A percentile compares a stretch with the other conserved stretches of the same genome.
These are phyloP conservation scores for Teratosphaeria destructans DNA, from an alignment of 2,329 filamentous ascomycete species.

Conservation along the genomic window DNA sequence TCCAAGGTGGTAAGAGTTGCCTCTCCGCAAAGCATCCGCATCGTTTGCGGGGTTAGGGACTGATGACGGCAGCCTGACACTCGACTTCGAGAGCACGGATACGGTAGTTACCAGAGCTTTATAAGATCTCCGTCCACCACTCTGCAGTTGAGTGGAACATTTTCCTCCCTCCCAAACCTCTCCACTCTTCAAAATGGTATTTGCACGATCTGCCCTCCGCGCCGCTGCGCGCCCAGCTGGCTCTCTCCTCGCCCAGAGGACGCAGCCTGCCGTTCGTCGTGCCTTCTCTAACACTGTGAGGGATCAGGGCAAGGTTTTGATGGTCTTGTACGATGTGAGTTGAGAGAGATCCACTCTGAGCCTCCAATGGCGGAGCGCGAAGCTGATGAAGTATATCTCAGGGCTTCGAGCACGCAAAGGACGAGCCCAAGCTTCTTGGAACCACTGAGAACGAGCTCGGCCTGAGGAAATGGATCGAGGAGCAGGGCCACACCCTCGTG, in stretches of 20 bases:
- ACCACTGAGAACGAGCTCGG: slow-evolving; percentile 98
- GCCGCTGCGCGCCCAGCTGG: slow-evolving; percentile 43
- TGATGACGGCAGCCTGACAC: no score
- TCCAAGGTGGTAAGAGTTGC: not conserved
- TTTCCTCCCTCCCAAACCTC: not conserved
- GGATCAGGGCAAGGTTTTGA: slow-evolving; percentile 81
- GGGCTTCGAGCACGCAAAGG: slow-evolving; percentile 73
- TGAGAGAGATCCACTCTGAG: not conserved
- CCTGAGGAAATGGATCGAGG: slow-evolving; percentile 93
- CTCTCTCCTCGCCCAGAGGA: slow-evolving; percentile 36
- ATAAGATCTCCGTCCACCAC: not conserved
- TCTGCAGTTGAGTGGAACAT: not conserved
- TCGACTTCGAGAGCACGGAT: not conserved
- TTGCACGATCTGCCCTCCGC: slow-evolving; percentile 51
- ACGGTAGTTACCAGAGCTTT: not conserved
- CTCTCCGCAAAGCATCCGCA: not conserved
- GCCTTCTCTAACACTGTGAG: slow-evolving; percentile 39
- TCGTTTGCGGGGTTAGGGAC: not conserved
- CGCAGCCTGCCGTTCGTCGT: slow-evolving; percentile 26
- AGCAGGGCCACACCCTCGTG: slow-evolving; percentile 88
- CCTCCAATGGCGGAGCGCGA: slow-evolving; percentile 1
- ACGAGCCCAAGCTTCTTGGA: slow-evolving; percentile 81
- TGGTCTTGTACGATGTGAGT: slow-evolving; percentile 83
- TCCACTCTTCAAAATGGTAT: slow-evolving; percentile 41
- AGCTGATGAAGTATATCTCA: slow-evolving; percentile 19